Evolutionary conservation across 768 basidiomycete genomes (phyloP).

Genomic region (Scleroderma citrinum): DNA sequence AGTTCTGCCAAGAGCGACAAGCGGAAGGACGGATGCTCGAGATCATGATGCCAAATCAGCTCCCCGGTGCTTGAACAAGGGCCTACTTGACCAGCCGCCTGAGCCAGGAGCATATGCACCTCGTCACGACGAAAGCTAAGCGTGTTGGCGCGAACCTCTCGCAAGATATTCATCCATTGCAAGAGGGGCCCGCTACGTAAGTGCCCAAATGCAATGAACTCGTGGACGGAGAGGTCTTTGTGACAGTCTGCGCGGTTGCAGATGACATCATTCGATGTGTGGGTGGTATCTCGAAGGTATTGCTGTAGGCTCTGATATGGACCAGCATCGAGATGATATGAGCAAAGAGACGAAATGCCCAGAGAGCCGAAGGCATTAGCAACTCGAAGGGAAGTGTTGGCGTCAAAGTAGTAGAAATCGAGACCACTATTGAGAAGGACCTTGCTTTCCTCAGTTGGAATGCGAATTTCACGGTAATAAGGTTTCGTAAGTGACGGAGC

Average conservation of each 20-base stretch:
- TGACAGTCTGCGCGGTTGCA: slow-evolving; percentile 35
- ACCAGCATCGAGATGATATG: no score
- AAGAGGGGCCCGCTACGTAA: slow-evolving; percentile 32
- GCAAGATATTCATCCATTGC: slow-evolving; percentile 25
- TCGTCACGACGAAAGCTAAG: slow-evolving; percentile 31
- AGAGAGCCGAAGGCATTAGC: neutral
- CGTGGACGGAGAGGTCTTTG: slow-evolving; percentile 32
- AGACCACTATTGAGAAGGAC: neutral
- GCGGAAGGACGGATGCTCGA: slow-evolving; percentile 27
- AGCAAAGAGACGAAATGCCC: neutral
- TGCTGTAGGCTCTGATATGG: neutral
- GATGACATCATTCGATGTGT: slow-evolving; percentile 14
- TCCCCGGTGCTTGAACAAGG: neutral
- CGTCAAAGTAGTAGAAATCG: neutral
- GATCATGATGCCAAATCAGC: slow-evolving; percentile 28
- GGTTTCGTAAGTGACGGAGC: slow-evolving; percentile 15
- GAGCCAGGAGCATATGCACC: slow-evolving; percentile 32
- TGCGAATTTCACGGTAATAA: slow-evolving; percentile 8
- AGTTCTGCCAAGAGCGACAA: slow-evolving; percentile 26
- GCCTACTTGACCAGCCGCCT: slow-evolving; percentile 4
- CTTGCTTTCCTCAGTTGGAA: slow-evolving; percentile 10
- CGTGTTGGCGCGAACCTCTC: slow-evolving; percentile 29
- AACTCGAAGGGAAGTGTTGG: neutral
- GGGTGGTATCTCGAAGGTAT: no score
- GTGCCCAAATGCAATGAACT: slow-evolving; percentile 34